Evolutionary conservation across 345 rosid genomes (phyloP).

Genomic region (Raphanus raphanistrum): DNA sequence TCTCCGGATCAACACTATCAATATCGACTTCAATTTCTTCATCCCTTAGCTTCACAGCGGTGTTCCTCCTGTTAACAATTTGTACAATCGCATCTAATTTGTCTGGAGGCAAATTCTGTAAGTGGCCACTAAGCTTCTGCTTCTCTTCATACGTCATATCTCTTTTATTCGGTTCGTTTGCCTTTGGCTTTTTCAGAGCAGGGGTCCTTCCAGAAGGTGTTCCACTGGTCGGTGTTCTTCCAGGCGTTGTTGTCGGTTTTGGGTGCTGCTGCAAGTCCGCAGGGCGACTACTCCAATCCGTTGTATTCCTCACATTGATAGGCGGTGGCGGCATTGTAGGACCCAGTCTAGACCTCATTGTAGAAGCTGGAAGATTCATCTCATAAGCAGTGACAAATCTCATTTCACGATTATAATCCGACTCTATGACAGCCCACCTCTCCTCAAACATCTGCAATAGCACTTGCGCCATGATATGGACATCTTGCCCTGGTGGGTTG

Average conservation of each 20-base stretch:
- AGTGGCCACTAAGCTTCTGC: slow-evolving; percentile 89
- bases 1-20: slow-evolving; percentile 94
- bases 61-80: slow-evolving; percentile 89
- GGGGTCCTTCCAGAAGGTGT: slow-evolving; percentile 52
- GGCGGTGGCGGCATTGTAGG: slow-evolving; percentile 59
- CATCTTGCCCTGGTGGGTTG: slow-evolving; percentile 98
- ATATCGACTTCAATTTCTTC: slow-evolving; percentile 98
- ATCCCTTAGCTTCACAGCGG: slow-evolving; percentile 72
- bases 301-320: slow-evolving; percentile 73
- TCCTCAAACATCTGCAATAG: slow-evolving; percentile 78
- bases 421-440: slow-evolving; percentile 77
- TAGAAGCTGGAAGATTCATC: slow-evolving; percentile 54
- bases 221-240: slow-evolving; percentile 49
- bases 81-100: slow-evolving; percentile 92
- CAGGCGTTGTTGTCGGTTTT: slow-evolving; percentile 52
- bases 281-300: slow-evolving; percentile 63
- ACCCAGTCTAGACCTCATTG: slow-evolving; percentile 59
- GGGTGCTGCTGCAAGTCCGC: slow-evolving; percentile 49
- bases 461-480: slow-evolving; percentile 79
- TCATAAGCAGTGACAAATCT: slow-evolving; percentile 59
- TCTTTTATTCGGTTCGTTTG: slow-evolving; percentile 90
- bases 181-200: slow-evolving; percentile 91
- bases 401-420: slow-evolving; percentile 72
- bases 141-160: slow-evolving; percentile 99
- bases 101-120: slow-evolving; percentile 87